Evolutionary conservation across 1,139 yeast genomes (phyloP), one percentile per base, ranked within the genome.

Genomic region (Pichia sp.): DNA sequence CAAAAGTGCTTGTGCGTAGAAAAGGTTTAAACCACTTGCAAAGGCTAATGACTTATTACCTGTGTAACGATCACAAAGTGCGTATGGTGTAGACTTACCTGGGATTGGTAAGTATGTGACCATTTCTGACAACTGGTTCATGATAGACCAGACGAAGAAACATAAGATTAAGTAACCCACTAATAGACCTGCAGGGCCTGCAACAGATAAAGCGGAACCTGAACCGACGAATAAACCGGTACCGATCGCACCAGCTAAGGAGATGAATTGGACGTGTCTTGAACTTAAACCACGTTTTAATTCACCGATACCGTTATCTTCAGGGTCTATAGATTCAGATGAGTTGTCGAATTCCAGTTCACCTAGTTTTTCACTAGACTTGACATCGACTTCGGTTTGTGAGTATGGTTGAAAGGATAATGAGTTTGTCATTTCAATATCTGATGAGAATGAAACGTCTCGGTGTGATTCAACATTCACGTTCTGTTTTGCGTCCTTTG

Each of bases 161-260:
- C 81, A 72, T 72, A 80, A 71, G 45, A 80, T 64, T 19, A 72
- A 44, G 60, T 76, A 79, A n/a, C 79, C 71, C 20, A 74, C 59
- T 14, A 78, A 65, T 40, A 79, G 59, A n/a, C 76, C 69, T 1
- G 75, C 82, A 2, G 83, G 83, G 12, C 83, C 84, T 59, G 74
- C 69, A 4, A 58, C 54, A 11, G 70, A 58, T 34, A 79, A 63
- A 4, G 75, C 71, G 12, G 73, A 62, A 43, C 82, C 81, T 7
- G 77, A 67, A 41, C 81, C 79, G 43, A 77, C 77, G 56, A 82
- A 79, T 42, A 81, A 70, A 58, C 83, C 83, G 4, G 82, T 81
- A 67, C 95, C 95, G 47, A 87, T 83, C 55, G 89, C 83, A 11
- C 91, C 85, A 15, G 93, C 94, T 45, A 87, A 72, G 32, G 93